Conservation (phyloP, 2,329 filamentous ascomycete species). For the Ustulina deusta region DNA sequence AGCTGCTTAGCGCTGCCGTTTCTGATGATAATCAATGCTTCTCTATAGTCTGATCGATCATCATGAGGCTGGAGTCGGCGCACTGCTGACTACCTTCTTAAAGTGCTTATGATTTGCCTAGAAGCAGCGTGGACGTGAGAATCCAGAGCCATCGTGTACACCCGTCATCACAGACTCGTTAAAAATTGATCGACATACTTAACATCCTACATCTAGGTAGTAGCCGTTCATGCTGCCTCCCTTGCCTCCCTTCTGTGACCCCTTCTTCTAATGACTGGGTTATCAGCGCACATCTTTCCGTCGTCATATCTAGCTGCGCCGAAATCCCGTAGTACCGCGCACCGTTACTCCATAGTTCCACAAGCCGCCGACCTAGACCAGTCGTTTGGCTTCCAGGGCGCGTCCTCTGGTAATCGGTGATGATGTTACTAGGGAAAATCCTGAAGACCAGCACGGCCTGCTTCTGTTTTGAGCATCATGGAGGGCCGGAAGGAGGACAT, state of each 20-base stretch:
- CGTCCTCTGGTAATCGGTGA: background rate
- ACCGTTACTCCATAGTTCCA: background rate
- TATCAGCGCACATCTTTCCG: background rate
- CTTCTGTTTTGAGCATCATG: background rate
- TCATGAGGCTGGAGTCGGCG: too few species aligned
- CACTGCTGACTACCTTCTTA: too few species aligned
- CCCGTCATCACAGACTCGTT: too few species aligned
- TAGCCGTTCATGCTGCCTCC: too few species aligned
- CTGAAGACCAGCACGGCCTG: background rate
- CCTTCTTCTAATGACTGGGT: background rate
- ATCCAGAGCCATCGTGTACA: too few species aligned
- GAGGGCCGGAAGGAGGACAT: background rate
- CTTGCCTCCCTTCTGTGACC: background rate
- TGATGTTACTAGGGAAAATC: background rate
- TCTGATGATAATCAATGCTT: too few species aligned
- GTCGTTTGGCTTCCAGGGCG: background rate
- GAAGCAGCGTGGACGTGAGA: too few species aligned
- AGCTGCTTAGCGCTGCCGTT: constrained; percentile 4
- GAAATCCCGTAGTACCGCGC: background rate
- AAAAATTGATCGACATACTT: too few species aligned
- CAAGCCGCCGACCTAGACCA: background rate
- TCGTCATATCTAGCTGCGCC: background rate
- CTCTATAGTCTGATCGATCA: too few species aligned
- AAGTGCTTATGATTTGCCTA: too few species aligned
- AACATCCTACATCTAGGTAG: too few species aligned